These are phyloP conservation scores for Cryptosporidium meleagridis DNA, from an alignment of 169 alveolate species.

Conservation along the genomic window DNA sequence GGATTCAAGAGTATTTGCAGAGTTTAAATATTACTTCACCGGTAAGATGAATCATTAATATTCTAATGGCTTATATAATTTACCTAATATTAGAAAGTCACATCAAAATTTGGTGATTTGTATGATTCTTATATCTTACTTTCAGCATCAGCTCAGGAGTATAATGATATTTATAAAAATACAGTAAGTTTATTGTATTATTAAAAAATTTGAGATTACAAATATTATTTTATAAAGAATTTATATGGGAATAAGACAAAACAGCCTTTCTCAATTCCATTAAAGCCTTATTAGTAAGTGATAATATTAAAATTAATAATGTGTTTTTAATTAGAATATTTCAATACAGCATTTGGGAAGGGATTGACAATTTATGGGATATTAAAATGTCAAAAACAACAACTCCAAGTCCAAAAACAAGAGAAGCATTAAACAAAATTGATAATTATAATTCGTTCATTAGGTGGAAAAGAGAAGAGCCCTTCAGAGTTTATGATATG, in stretches of 20 bases:
- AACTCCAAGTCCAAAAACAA: slow-evolving; percentile 53
- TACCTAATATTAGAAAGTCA: background rate
- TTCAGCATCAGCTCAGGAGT: slow-evolving; percentile 66
- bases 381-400: slow-evolving; percentile 50
- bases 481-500: slow-evolving; percentile 49
- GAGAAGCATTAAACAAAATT: slow-evolving; percentile 26
- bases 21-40: slow-evolving; percentile 59
- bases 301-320: background rate
- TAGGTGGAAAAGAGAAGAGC: slow-evolving; percentile 66
- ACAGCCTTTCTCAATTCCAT: slow-evolving; percentile 49
- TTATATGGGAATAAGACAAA: background rate
- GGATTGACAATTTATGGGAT: slow-evolving; percentile 56
- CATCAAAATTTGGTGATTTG: slow-evolving; percentile 39
- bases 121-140: slow-evolving; percentile 68
- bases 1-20: slow-evolving; percentile 26
- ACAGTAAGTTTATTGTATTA: background rate
- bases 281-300: slow-evolving; percentile 73
- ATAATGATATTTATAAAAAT: background rate
- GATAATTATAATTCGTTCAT: slow-evolving; percentile 32
- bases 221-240: background rate
- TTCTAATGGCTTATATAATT: background rate
- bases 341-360: slow-evolving; percentile 59
- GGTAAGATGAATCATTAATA: slow-evolving; percentile 15
- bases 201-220: background rate
- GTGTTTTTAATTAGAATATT: background rate